These are phyloP conservation scores for Helotiales sp. DNA, from an alignment of 2,329 filamentous ascomycete genomes.

Conservation along the genomic window DNA sequence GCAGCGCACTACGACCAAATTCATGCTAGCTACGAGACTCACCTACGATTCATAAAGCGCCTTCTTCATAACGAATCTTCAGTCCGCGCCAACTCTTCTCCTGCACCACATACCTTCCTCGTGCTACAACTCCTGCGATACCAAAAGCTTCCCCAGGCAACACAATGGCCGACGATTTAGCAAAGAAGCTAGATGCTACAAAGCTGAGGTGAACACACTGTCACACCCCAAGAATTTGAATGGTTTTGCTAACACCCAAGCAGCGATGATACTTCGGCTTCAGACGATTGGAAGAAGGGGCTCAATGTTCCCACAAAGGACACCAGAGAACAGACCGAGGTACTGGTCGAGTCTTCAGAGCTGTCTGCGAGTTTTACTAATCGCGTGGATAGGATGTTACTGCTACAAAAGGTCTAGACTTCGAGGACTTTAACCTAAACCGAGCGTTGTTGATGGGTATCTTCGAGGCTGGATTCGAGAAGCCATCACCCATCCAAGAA, in stretches of 20 bases:
- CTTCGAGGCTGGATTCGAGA: constrained; percentile 98
- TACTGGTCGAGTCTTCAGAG: constrained; percentile 43
- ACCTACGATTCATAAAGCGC: constrained; percentile 13
- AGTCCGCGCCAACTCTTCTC: neutral
- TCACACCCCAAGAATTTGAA: constrained; percentile 21
- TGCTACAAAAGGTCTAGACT: constrained; percentile 95
- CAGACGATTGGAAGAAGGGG: constrained; percentile 74
- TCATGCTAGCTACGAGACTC: constrained; percentile 26
- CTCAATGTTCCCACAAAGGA: constrained; percentile 77
- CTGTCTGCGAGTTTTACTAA: constrained; percentile 17
- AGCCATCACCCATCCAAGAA: constrained; percentile 98
- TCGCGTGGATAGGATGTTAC: constrained; percentile 79
- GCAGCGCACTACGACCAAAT: constrained; percentile 13
- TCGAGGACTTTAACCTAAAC: constrained; percentile 96
- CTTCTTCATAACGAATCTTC: neutral
- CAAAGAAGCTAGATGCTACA: constrained; percentile 61
- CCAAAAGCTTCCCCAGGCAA: neutral
- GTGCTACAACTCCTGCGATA: constrained; percentile 5
- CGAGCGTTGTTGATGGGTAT: constrained; percentile 98
- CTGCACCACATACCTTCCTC: neutral
- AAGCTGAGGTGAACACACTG: constrained; percentile 50
- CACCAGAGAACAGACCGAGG: constrained; percentile 80
- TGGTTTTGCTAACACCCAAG: constrained; percentile 52
- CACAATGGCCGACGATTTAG: constrained; percentile 53
- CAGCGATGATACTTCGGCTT: constrained; percentile 45